phyloP scores from a whole-genome alignment of 2,329 filamentous ascomycete species.

The Trichoderma hamatum region DNA sequence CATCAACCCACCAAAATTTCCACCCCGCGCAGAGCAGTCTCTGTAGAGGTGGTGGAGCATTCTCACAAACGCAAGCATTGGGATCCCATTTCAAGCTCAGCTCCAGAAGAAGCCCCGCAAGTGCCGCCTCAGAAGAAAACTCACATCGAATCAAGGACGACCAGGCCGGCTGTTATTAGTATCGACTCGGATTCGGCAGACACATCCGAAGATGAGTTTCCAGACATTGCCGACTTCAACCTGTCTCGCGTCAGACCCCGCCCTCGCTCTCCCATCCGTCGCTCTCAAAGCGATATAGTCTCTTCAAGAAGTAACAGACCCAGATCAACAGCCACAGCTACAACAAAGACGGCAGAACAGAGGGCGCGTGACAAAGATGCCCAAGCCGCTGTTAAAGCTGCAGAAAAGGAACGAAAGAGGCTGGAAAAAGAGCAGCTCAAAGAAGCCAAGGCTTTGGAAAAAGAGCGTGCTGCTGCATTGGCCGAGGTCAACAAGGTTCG shows the following conservation, averaged over 20 bases:
- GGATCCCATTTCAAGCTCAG: slow-evolving; percentile 59
- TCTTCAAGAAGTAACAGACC: slow-evolving; percentile 30
- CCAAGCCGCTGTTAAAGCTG: slow-evolving; percentile 54
- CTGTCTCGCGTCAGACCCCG: slow-evolving; percentile 35
- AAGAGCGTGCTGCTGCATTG: slow-evolving; percentile 65
- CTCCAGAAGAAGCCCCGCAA: slow-evolving; percentile 44
- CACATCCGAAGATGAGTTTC: slow-evolving; percentile 52
- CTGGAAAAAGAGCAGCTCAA: slow-evolving; percentile 62
- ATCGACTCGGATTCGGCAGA: slow-evolving; percentile 40
- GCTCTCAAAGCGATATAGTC: slow-evolving; percentile 40
- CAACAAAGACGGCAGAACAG: slow-evolving; percentile 43
- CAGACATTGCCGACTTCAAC: slow-evolving; percentile 50
- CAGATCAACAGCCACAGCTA: slow-evolving; percentile 28
- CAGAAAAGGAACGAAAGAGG: slow-evolving; percentile 59
- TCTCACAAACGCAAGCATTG: slow-evolving; percentile 8
- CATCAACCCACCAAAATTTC: not conserved
- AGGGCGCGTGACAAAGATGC: slow-evolving; percentile 46
- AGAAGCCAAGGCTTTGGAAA: slow-evolving; percentile 64
- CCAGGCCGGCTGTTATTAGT: slow-evolving; percentile 37
- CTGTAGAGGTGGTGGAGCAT: not conserved
- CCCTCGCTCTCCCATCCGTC: slow-evolving; percentile 34
- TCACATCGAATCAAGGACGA: slow-evolving; percentile 20
- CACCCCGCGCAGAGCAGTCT: slow-evolving; percentile 12
- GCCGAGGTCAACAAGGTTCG: slow-evolving; percentile 74
- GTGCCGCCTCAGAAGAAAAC: slow-evolving; percentile 27